phyloP scores from a whole-genome alignment of 116 monocot species.

The Papilionanthe hybrid region DNA sequence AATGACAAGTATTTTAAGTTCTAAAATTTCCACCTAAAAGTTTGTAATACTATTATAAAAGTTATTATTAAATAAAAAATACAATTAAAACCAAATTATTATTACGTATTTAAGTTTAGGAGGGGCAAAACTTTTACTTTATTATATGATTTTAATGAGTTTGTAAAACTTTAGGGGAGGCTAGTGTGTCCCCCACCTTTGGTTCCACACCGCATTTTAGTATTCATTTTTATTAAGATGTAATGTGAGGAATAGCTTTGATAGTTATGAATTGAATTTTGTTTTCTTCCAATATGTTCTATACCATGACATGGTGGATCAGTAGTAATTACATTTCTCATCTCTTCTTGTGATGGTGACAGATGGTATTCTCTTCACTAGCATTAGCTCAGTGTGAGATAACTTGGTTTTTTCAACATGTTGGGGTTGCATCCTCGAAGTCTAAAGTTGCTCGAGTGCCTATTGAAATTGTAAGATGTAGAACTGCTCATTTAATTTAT shows the following conservation, averaged over 20 bases:
- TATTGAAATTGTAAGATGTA: slow-evolving; percentile 71
- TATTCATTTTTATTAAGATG: not conserved
- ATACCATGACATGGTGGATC: not conserved
- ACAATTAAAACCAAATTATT: too few relatives aligned
- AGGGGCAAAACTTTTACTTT: too few relatives aligned
- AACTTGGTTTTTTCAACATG: slow-evolving; percentile 92
- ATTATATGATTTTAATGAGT: too few relatives aligned
- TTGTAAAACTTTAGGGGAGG: too few relatives aligned
- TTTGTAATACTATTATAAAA: too few relatives aligned
- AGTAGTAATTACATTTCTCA: not conserved
- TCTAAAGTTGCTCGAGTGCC: slow-evolving; percentile 51
- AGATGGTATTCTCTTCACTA: slow-evolving; percentile 99
- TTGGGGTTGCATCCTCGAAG: slow-evolving; percentile 71
- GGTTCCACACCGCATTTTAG: not conserved
- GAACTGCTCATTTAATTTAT: not conserved
- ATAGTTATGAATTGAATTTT: not conserved
- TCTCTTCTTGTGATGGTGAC: slow-evolving; percentile 21
- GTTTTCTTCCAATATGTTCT: not conserved
- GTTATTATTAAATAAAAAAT: too few relatives aligned
- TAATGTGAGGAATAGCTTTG: not conserved
- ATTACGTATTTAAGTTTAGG: too few relatives aligned
- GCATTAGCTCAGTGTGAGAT: slow-evolving; percentile 91
- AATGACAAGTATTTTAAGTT: too few relatives aligned
- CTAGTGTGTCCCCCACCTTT: too few relatives aligned
- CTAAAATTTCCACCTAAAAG: too few relatives aligned